A percentile compares a stretch with the other conserved stretches of the same genome.
phyloP scores from a whole-genome alignment of 73 alveolate species.

The Paramecium caudatum region DNA sequence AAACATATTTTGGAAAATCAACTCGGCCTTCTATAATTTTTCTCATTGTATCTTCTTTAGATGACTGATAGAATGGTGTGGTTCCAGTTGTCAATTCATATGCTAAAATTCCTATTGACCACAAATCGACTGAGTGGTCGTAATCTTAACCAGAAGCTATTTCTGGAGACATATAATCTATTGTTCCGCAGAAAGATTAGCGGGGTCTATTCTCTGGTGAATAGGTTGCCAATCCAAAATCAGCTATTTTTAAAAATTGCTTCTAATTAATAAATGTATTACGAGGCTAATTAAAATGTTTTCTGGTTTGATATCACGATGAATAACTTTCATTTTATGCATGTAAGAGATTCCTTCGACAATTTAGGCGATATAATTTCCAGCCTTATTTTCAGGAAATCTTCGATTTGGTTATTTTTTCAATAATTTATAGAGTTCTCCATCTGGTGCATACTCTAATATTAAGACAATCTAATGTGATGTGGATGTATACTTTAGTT shows the following conservation, averaged over 20 bases:
- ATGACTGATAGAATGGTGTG: constrained; percentile 81
- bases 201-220: constrained; percentile 87
- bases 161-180: constrained; percentile 97
- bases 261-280: not conserved
- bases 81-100: constrained; percentile 89
- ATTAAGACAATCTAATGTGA: constrained; percentile 83
- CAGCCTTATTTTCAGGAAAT: constrained; percentile 80
- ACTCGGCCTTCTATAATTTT: constrained; percentile 70
- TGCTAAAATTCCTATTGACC: constrained; percentile 87
- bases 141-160: constrained; percentile 85
- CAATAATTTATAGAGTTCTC: constrained; percentile 90
- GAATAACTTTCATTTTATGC: constrained; percentile 93
- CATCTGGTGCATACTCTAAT: constrained; percentile 96
- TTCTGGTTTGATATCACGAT: constrained; percentile 98
- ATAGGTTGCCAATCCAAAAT: constrained; percentile 91
- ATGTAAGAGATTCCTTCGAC: constrained; percentile 93
- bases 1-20: constrained; percentile 68
- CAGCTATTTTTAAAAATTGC: constrained; percentile 85
- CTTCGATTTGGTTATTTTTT: constrained; percentile 78
- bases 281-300: constrained; percentile 83
- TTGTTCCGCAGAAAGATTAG: constrained; percentile 95
- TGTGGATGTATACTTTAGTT: constrained; percentile 72
- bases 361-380: constrained; percentile 89
- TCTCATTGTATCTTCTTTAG: constrained; percentile 75
- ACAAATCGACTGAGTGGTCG: constrained; percentile 86